Percentiles rank a stretch among this genome's conserved stretches.
Conservation (phyloP, 176 grass and related monocot genomes). For the Bothriochloa decipiens region DNA sequence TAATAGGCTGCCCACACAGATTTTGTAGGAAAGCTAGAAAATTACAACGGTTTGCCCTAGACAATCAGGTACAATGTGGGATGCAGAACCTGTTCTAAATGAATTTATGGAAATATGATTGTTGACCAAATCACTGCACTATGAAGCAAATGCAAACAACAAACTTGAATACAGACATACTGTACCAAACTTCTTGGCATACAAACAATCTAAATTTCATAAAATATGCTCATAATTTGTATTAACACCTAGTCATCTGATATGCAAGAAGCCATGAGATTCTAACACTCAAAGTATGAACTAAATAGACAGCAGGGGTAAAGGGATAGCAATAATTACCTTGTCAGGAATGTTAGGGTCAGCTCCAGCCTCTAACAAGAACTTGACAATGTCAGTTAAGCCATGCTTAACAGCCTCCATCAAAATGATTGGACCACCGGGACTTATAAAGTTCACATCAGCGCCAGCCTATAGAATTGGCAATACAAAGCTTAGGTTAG, state of each 20-base stretch:
- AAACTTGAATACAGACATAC: background rate
- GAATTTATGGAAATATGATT: background rate
- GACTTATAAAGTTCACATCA: slow-evolving; percentile 29
- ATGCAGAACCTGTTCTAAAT: background rate
- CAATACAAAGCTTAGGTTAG: too few species aligned
- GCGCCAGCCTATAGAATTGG: background rate
- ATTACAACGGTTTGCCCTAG: background rate
- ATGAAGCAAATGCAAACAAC: background rate
- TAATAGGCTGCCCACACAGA: background rate
- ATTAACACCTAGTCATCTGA: background rate
- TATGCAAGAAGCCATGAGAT: background rate
- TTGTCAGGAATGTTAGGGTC: slow-evolving; percentile 44
- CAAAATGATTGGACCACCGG: slow-evolving; percentile 25
- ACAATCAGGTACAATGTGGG: background rate
- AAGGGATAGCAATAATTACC: slow-evolving; percentile 1
- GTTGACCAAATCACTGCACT: background rate
- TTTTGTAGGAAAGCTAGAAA: background rate
- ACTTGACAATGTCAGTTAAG: slow-evolving; percentile 35
- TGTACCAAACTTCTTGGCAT: background rate
- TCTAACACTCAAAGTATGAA: background rate
- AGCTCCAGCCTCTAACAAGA: slow-evolving; percentile 52
- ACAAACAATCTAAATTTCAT: background rate
- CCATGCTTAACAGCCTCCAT: slow-evolving; percentile 13
- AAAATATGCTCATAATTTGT: background rate
- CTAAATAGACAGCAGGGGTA: background rate